Conservation (phyloP, 257 asterid species). For the Paulownia fortunei region DNA sequence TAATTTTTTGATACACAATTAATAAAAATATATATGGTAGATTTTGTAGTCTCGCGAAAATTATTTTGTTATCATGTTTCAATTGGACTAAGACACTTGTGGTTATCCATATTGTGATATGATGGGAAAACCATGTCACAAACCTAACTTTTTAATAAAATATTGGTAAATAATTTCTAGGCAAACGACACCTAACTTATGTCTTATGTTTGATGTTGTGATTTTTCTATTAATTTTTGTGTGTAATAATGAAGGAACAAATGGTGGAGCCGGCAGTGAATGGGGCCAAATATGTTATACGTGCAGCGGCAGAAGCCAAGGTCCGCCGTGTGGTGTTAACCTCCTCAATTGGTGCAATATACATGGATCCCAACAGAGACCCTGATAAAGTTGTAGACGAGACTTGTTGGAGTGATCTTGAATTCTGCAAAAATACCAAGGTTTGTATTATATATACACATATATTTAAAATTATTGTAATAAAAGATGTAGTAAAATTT, state of each 20-base stretch:
- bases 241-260: slow-evolving; percentile 65
- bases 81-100: slow-evolving; percentile 21
- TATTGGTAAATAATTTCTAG: not conserved
- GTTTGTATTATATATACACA: slow-evolving; percentile 44
- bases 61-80: not conserved
- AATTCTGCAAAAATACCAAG: slow-evolving; percentile 90
- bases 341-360: slow-evolving; percentile 85
- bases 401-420: slow-evolving; percentile 97
- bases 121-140: not conserved
- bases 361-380: slow-evolving; percentile 83
- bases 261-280: slow-evolving; percentile 97
- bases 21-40: not conserved
- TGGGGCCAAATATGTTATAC: slow-evolving; percentile 77
- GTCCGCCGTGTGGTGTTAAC: slow-evolving; percentile 86
- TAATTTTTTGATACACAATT: not conserved
- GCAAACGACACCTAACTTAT: slow-evolving; percentile 6
- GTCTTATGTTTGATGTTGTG: not conserved
- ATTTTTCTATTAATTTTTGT: not conserved
- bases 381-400: slow-evolving; percentile 79
- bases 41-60: not conserved
- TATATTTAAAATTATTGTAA: no score
- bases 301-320: slow-evolving; percentile 79
- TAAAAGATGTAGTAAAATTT: no score
- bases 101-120: not conserved
- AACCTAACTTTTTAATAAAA: slow-evolving; percentile 9